Conservation (phyloP, 352 stramenopile genomes). For the Phytophthora fragariae region DNA sequence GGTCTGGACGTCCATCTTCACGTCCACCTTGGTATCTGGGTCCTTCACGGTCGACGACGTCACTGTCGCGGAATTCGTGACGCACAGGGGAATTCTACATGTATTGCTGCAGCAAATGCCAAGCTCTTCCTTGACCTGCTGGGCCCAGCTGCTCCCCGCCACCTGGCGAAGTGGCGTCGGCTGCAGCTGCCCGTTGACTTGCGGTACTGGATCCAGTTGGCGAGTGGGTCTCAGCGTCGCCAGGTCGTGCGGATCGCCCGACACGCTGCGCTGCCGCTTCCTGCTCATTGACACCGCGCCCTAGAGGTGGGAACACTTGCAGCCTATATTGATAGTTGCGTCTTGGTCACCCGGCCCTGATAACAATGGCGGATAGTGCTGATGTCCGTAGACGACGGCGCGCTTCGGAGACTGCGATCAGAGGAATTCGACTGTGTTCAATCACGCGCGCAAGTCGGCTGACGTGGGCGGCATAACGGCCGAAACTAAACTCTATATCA, state of each 20-base stretch:
- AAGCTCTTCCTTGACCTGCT: not conserved
- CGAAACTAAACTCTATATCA: not conserved
- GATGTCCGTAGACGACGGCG: not conserved
- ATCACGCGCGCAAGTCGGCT: not conserved
- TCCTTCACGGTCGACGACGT: not conserved
- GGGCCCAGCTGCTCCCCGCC: not conserved
- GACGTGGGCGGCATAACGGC: not conserved
- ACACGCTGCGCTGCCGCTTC: slow-evolving; percentile 25
- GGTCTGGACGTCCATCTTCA: not conserved
- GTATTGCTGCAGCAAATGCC: slow-evolving; percentile 16
- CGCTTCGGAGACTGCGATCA: not conserved
- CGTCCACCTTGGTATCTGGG: too few species aligned
- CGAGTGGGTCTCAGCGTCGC: not conserved
- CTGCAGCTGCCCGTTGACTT: too few species aligned
- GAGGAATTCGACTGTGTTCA: slow-evolving; percentile 3
- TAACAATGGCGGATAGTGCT: not conserved
- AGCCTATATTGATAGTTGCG: not conserved
- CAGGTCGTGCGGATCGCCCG: not conserved
- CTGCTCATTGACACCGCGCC: slow-evolving; percentile 15
- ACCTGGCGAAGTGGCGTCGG: not conserved
- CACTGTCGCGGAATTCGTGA: not conserved
- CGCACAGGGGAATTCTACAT: slow-evolving; percentile 4
- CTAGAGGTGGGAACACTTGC: not conserved
- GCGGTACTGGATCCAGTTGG: not conserved
- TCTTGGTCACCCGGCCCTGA: slow-evolving; percentile 7